Conservation (phyloP, 2,329 filamentous ascomycete species). For the Aurifilum marmelostoma region DNA sequence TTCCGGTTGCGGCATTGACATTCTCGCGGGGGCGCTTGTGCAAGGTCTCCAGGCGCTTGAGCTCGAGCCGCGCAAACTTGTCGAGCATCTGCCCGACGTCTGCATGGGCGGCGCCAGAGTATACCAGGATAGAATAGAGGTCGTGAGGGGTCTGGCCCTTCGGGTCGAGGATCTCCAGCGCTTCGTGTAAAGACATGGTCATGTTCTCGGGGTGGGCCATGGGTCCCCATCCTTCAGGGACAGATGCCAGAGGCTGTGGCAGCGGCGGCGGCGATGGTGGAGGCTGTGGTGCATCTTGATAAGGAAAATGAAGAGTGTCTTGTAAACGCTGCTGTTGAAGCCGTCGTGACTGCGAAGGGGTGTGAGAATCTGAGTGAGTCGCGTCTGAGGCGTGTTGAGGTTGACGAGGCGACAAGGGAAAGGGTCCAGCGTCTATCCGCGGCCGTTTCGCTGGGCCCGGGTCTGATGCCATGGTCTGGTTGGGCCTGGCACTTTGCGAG, state of each 20-base stretch:
- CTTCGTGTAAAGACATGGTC: constrained; percentile 22
- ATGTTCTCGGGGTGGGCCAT: constrained; percentile 7
- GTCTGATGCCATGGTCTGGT: background rate
- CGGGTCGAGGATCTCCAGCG: constrained; percentile 19
- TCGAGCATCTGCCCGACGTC: constrained; percentile 25
- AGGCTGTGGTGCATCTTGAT: background rate
- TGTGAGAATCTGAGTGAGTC: background rate
- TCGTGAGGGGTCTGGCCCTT: constrained; percentile 16
- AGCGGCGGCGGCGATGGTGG: background rate
- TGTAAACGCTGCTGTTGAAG: too few species aligned
- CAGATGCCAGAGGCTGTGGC: background rate
- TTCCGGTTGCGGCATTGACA: background rate
- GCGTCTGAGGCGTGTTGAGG: background rate
- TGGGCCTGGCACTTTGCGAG: background rate
- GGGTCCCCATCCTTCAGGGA: constrained; percentile 4
- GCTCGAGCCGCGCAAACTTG: constrained; percentile 16
- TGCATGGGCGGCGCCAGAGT: constrained; percentile 20
- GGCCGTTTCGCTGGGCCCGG: background rate
- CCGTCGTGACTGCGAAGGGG: background rate
- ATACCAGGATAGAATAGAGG: constrained; percentile 18
- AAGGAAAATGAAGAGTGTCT: too few species aligned
- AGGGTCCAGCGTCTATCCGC: background rate
- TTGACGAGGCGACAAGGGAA: background rate
- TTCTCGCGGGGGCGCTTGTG: background rate
- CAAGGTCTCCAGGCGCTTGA: background rate